Conservation (phyloP, 345 rosid genomes). For the Populus simonii region DNA sequence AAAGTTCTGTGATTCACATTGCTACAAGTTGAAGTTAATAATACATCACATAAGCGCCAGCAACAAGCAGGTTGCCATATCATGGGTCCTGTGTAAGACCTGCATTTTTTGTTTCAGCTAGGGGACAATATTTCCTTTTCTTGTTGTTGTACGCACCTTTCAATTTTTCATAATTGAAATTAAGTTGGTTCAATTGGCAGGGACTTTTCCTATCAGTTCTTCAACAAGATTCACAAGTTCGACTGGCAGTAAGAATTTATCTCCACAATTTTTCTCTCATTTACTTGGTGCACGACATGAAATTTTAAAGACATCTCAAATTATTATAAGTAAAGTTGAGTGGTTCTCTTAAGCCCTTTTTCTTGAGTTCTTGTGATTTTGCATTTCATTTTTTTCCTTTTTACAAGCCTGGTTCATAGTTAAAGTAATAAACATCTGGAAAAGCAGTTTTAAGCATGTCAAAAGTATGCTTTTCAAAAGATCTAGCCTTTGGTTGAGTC, state of each 20-base stretch:
- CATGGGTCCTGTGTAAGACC: neutral
- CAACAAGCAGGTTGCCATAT: neutral
- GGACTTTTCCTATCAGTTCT: conserved; percentile 70
- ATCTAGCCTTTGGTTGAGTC: neutral
- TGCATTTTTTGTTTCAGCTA: neutral
- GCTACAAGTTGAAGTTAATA: neutral
- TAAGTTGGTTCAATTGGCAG: conserved; percentile 41
- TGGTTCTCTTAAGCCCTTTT: neutral
- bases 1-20: neutral
- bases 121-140: no score
- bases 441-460: neutral
- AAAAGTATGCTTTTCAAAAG: neutral
- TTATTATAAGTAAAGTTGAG: neutral
- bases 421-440: neutral
- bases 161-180: neutral
- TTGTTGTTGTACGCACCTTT: neutral
- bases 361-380: neutral
- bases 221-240: conserved; percentile 75
- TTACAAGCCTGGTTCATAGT: neutral
- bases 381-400: neutral
- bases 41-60: no score
- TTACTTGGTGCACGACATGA: neutral
- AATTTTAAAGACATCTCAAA: neutral
- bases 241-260: conserved; percentile 55
- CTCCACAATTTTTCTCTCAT: conserved; percentile 9